Evolutionary conservation across 768 basidiomycete genomes (phyloP).

Genomic region (Lactifluus hygrophoroides): DNA sequence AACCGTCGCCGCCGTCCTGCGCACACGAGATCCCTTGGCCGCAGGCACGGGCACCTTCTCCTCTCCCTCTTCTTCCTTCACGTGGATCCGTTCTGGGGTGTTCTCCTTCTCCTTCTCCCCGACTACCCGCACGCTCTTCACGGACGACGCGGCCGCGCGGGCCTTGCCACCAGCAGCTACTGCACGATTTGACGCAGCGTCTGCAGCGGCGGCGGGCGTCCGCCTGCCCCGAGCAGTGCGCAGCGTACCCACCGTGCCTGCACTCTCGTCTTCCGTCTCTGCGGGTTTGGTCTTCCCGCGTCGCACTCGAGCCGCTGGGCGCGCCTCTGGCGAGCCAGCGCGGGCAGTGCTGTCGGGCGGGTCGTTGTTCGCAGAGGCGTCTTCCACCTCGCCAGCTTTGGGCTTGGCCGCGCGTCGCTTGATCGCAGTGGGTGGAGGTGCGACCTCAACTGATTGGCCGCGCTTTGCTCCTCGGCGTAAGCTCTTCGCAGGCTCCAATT

Average conservation of each 20-base stretch:
- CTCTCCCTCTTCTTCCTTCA: constrained; percentile 17
- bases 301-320: background rate
- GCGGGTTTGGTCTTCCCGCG: constrained; percentile 10
- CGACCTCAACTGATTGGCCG: constrained; percentile 13
- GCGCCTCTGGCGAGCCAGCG: constrained; percentile 12
- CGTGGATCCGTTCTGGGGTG: constrained; percentile 24
- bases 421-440: background rate
- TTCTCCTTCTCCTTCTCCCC: constrained; percentile 32
- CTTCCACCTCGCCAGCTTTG: constrained; percentile 14
- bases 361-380: too few relatives aligned
- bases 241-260: background rate
- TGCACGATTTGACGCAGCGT: constrained; percentile 10
- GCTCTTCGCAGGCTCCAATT: constrained; percentile 14
- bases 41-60: background rate
- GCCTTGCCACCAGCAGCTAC: background rate
- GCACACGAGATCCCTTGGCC: constrained; percentile 3
- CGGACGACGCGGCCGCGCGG: constrained; percentile 3
- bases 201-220: constrained; percentile 14
- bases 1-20: constrained; percentile 1
- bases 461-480: constrained; percentile 11
- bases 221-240: constrained; percentile 20
- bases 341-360: constrained; percentile 16
- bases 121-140: background rate
- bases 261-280: constrained; percentile 5
- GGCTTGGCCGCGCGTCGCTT: constrained; percentile 22